Evolutionary conservation across 495 filamentous ascomycete genomes (phyloP).

Genomic region (Xylaria longipes): DNA sequence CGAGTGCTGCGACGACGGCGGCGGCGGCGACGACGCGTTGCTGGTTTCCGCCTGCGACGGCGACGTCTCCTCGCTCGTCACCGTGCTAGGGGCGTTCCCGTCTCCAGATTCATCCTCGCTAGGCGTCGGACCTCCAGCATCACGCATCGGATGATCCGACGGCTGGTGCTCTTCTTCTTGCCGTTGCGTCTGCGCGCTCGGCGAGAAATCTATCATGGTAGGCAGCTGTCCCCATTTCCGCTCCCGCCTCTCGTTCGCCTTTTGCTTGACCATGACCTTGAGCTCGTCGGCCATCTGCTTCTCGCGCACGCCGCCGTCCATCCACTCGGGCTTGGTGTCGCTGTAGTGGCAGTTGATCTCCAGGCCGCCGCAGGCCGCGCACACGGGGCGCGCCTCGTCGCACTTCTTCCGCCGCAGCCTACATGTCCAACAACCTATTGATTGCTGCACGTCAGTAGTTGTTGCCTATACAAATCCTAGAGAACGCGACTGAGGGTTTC

Average conservation of each 20-base stretch:
- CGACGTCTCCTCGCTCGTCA: conserved; percentile 8
- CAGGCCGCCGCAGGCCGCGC: conserved; percentile 40
- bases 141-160: conserved; percentile 1
- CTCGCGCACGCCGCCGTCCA: conserved; percentile 49
- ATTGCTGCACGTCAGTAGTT: background rate
- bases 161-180: background rate
- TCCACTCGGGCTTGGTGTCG: conserved; percentile 48
- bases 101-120: conserved; percentile 4
- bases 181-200: conserved; percentile 7
- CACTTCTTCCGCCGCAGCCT: conserved; percentile 50
- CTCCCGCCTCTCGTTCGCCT: conserved; percentile 30
- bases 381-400: conserved; percentile 45
- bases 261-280: conserved; percentile 35
- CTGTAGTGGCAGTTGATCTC: conserved; percentile 44
- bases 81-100: background rate
- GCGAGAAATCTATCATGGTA: conserved; percentile 5
- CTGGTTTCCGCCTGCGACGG: background rate
- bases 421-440: conserved; percentile 49
- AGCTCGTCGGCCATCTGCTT: conserved; percentile 46
- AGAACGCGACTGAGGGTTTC: background rate
- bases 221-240: conserved; percentile 30
- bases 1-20: background rate
- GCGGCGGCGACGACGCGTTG: background rate
- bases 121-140: background rate
- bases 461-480: background rate